phyloP scores from a whole-genome alignment of 2,329 filamentous ascomycete species.

The Fusarium sp. region DNA sequence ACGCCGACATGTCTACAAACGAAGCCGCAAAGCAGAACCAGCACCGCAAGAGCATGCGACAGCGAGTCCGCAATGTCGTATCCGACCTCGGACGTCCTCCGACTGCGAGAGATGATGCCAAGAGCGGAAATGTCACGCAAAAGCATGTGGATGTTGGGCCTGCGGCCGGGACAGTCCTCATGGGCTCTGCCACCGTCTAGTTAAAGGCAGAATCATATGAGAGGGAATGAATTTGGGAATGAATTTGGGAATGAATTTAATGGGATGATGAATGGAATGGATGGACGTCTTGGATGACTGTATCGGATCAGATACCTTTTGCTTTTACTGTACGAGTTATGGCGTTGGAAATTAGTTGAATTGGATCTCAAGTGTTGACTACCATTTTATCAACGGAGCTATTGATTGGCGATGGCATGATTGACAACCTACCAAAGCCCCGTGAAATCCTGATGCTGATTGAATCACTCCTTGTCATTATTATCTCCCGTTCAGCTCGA shows the following conservation, averaged over 20 bases:
- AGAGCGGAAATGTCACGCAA: slow-evolving; percentile 43
- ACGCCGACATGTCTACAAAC: not conserved
- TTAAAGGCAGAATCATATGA: not conserved
- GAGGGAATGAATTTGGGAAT: not conserved
- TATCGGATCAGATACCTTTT: not conserved
- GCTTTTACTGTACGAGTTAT: not conserved
- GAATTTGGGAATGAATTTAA: not conserved
- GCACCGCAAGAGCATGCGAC: slow-evolving; percentile 43
- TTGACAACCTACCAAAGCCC: not conserved
- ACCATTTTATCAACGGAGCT: not conserved
- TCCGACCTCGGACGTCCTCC: slow-evolving; percentile 47
- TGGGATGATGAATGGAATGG: not conserved
- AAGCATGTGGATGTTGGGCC: slow-evolving; percentile 44
- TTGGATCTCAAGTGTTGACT: not conserved
- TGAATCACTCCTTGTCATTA: not conserved
- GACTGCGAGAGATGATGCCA: slow-evolving; percentile 45
- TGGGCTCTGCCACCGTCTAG: slow-evolving; percentile 34
- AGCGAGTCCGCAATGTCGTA: slow-evolving; percentile 48
- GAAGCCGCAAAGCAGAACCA: slow-evolving; percentile 8
- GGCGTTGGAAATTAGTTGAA: slow-evolving; percentile 1
- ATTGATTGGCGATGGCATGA: not conserved
- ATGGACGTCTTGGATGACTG: not conserved
- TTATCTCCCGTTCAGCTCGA: not conserved
- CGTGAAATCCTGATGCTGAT: not conserved
- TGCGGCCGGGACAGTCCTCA: slow-evolving; percentile 37